Evolutionary conservation across 2,329 filamentous ascomycete genomes (phyloP).

Genomic region (Ustulina deusta): DNA sequence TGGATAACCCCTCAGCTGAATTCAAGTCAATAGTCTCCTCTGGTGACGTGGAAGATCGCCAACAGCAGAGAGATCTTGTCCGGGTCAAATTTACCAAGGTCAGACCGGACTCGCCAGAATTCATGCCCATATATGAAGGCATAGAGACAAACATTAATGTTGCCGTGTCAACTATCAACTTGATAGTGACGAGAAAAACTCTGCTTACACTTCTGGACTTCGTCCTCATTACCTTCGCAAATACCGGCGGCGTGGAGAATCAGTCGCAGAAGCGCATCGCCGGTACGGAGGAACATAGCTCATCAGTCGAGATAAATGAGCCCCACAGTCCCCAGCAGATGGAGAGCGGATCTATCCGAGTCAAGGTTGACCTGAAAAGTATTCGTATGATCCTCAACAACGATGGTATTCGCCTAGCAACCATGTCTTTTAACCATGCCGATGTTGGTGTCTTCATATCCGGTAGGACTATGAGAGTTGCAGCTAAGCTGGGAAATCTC

Average conservation of each 20-base stretch:
- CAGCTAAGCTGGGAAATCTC: slow-evolving; percentile 86
- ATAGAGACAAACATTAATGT: slow-evolving; percentile 94
- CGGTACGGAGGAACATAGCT: slow-evolving; percentile 52
- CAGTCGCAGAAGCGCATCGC: slow-evolving; percentile 53
- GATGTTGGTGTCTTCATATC: slow-evolving; percentile 91
- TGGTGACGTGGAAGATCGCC: slow-evolving; percentile 75
- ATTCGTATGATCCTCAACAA: slow-evolving; percentile 97
- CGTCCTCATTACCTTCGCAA: slow-evolving; percentile 89
- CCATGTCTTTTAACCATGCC: slow-evolving; percentile 90
- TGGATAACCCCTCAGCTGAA: slow-evolving; percentile 86
- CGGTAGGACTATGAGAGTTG: slow-evolving; percentile 87
- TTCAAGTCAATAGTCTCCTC: slow-evolving; percentile 99
- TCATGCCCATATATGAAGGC: slow-evolving; percentile 90
- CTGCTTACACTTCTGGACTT: slow-evolving; percentile 94
- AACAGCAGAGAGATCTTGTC: slow-evolving; percentile 84
- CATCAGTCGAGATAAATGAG: slow-evolving; percentile 56
- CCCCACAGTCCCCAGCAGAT: slow-evolving; percentile 53
- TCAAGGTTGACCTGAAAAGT: slow-evolving; percentile 93
- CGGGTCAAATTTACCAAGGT: slow-evolving; percentile 90
- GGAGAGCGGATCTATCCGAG: slow-evolving; percentile 82
- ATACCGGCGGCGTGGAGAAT: slow-evolving; percentile 57
- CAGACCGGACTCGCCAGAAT: slow-evolving; percentile 91
- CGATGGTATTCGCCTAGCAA: slow-evolving; percentile 93
- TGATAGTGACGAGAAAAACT: slow-evolving; percentile 93
- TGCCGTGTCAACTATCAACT: slow-evolving; percentile 92